These are phyloP conservation scores for Cajanus cajan DNA, from an alignment of 306 rosid genomes.

Conservation along the genomic window DNA sequence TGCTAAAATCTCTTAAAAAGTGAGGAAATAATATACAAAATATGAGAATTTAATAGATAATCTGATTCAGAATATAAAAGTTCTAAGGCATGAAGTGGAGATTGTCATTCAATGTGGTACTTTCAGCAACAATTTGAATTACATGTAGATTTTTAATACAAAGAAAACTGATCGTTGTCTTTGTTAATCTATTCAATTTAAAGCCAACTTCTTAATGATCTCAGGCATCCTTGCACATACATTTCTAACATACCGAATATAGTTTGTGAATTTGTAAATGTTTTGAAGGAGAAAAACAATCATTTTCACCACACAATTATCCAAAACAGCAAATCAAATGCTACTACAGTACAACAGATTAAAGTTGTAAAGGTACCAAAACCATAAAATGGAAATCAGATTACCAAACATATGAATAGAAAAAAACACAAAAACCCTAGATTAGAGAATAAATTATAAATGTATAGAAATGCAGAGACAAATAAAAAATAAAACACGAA, in stretches of 20 bases:
- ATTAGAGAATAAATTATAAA: too few relatives aligned
- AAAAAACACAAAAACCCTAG: too few relatives aligned
- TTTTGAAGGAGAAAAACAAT: background rate
- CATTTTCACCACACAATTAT: too few relatives aligned
- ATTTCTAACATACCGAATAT: background rate
- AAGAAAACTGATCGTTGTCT: background rate
- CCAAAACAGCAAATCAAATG: too few relatives aligned
- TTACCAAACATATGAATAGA: too few relatives aligned
- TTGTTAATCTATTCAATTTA: conserved; percentile 1
- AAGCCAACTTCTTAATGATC: background rate
- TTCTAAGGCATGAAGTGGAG: background rate
- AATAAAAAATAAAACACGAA: too few relatives aligned
- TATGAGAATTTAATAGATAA: too few relatives aligned
- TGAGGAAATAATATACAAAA: background rate
- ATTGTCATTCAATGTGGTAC: background rate
- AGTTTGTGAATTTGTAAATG: background rate
- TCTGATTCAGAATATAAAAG: background rate
- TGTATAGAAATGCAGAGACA: too few relatives aligned
- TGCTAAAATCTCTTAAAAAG: background rate
- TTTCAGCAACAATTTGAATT: background rate
- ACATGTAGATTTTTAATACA: background rate
- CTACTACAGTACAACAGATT: too few relatives aligned
- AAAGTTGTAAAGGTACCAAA: too few relatives aligned
- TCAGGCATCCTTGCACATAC: conserved; percentile 17
- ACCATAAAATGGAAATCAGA: too few relatives aligned